Evolutionary conservation across 2,329 filamentous ascomycete species (phyloP).

Genomic region (Cladosporium colombiae): DNA sequence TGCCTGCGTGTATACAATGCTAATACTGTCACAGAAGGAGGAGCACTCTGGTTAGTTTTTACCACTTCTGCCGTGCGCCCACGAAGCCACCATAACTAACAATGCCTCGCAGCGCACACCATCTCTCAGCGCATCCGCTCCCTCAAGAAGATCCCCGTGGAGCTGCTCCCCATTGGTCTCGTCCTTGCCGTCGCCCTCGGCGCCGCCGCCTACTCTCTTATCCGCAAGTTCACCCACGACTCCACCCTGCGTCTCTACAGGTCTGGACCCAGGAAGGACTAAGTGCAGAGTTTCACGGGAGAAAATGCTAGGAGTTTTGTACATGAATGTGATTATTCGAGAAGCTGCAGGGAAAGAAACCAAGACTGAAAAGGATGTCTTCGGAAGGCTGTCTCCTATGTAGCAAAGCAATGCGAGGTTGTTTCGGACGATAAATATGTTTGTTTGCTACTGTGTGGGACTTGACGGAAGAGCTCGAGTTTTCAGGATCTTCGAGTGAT

Average conservation of each 20-base stretch:
- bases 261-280: constrained; percentile 15
- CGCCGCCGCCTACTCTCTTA: constrained; percentile 79
- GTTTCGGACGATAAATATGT: constrained; percentile 5
- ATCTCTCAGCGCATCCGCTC: constrained; percentile 92
- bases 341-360: constrained; percentile 7
- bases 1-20: constrained; percentile 27
- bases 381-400: constrained; percentile 7
- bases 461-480: neutral
- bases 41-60: constrained; percentile 60
- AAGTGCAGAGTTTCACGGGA: neutral
- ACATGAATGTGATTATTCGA: constrained; percentile 14
- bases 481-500: neutral
- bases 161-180: constrained; percentile 89
- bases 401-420: constrained; percentile 19
- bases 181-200: constrained; percentile 76
- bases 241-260: constrained; percentile 78
- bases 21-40: constrained; percentile 59
- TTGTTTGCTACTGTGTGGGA: neutral
- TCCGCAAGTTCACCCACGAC: constrained; percentile 81
- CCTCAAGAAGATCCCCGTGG: constrained; percentile 85
- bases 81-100: constrained; percentile 13
- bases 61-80: neutral
- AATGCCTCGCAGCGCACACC: constrained; percentile 72
- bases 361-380: constrained; percentile 7
- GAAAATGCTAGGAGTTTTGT: constrained; percentile 14